These are phyloP conservation scores for Neocucurbitaria cava DNA, from an alignment of 2,329 filamentous ascomycete species.

Conservation along the genomic window DNA sequence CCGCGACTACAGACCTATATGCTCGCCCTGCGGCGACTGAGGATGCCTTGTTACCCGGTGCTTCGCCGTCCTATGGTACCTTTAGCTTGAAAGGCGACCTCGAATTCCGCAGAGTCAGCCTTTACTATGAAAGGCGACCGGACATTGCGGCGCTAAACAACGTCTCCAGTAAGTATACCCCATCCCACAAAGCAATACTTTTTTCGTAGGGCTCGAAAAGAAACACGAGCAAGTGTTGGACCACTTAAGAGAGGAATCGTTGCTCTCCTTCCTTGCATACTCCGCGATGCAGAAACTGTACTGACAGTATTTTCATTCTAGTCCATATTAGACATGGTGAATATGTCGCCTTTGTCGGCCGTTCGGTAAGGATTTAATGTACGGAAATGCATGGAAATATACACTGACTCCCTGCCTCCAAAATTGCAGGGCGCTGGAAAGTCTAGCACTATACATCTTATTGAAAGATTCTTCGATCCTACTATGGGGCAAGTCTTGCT, in stretches of 20 bases:
- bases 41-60: constrained; percentile 15
- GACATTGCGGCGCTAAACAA: constrained; percentile 43
- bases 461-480: constrained; percentile 56
- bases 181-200: not conserved
- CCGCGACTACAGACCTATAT: constrained; percentile 1
- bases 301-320: not conserved
- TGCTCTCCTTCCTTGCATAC: not conserved
- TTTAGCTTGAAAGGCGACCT: constrained; percentile 35
- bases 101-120: constrained; percentile 42
- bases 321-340: constrained; percentile 43
- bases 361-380: constrained; percentile 36
- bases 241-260: too few species aligned
- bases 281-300: not conserved
- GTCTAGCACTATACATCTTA: constrained; percentile 54
- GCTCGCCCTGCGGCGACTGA: constrained; percentile 2
- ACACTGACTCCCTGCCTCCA: not conserved
- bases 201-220: not conserved
- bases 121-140: constrained; percentile 43
- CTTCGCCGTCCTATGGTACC: constrained; percentile 26
- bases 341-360: constrained; percentile 52
- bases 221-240: too few species aligned
- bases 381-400: not conserved
- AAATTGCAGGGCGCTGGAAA: constrained; percentile 49
- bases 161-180: constrained; percentile 42
- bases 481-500: constrained; percentile 49